These are phyloP conservation scores for Penicillium sumatraense DNA, from an alignment of 2,329 filamentous ascomycete genomes.

Conservation along the genomic window DNA sequence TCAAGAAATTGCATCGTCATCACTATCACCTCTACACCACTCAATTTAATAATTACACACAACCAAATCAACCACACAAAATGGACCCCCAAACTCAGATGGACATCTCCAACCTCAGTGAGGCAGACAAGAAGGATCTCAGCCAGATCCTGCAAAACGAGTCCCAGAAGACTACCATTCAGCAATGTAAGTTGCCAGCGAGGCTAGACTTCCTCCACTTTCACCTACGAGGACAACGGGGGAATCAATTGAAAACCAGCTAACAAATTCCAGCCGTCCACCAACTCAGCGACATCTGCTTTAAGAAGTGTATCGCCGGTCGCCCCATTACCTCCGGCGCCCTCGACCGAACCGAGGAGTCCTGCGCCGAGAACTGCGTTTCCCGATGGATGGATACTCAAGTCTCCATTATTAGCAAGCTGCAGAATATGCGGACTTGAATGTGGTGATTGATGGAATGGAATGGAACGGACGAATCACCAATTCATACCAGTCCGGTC, in stretches of 20 bases:
- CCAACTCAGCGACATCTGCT: constrained; percentile 77
- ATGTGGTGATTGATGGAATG: background rate
- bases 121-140: constrained; percentile 83
- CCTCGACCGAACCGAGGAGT: constrained; percentile 78
- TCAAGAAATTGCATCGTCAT: too few relatives aligned
- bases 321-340: constrained; percentile 70
- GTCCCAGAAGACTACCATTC: constrained; percentile 72
- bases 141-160: constrained; percentile 85
- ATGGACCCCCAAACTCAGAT: constrained; percentile 48
- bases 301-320: constrained; percentile 85
- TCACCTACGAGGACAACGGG: background rate
- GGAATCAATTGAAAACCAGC: background rate
- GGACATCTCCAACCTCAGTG: constrained; percentile 76
- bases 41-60: background rate
- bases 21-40: background rate
- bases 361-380: constrained; percentile 89
- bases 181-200: constrained; percentile 49
- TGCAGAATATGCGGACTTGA: constrained; percentile 65
- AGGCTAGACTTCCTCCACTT: background rate
- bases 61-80: constrained; percentile 10
- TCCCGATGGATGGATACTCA: constrained; percentile 92
- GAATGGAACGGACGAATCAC: too few relatives aligned
- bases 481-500: too few relatives aligned
- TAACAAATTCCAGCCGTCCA: constrained; percentile 60
- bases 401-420: constrained; percentile 79